Conservation (phyloP, 345 rosid species). For the Lagerstroemia speciosa region DNA sequence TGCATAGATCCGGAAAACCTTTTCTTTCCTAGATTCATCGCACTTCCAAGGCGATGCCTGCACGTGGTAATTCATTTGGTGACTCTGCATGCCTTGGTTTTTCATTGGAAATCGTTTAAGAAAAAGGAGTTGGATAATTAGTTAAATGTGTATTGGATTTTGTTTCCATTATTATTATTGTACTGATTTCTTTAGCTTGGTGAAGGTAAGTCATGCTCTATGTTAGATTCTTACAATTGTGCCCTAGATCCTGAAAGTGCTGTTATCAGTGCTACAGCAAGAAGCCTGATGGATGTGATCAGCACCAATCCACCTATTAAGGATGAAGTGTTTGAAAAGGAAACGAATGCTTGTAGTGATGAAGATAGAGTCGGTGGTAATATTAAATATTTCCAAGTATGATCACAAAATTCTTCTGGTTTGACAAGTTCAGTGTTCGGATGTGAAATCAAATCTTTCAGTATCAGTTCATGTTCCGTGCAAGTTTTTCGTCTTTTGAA, state of each 20-base stretch:
- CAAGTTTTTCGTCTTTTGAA: too few species aligned
- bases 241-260: too few species aligned
- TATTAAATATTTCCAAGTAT: not conserved
- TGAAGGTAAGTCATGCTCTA: too few species aligned
- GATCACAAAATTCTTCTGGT: too few species aligned
- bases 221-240: too few species aligned
- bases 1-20: not conserved
- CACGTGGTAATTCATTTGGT: not conserved
- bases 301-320: not conserved
- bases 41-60: not conserved
- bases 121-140: not conserved
- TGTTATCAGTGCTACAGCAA: too few species aligned
- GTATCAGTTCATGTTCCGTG: too few species aligned
- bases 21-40: not conserved
- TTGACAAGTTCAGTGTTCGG: too few species aligned
- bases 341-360: not conserved
- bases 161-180: not conserved
- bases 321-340: not conserved
- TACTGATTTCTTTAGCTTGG: too few species aligned
- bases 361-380: not conserved
- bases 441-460: too few species aligned
- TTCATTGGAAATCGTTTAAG: not conserved
- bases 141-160: slow-evolving; percentile 4
- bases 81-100: not conserved
- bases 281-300: not conserved